Base-by-base conservation (phyloP, 805 yeast species). In the Nadsonia fulvescens region DNA sequence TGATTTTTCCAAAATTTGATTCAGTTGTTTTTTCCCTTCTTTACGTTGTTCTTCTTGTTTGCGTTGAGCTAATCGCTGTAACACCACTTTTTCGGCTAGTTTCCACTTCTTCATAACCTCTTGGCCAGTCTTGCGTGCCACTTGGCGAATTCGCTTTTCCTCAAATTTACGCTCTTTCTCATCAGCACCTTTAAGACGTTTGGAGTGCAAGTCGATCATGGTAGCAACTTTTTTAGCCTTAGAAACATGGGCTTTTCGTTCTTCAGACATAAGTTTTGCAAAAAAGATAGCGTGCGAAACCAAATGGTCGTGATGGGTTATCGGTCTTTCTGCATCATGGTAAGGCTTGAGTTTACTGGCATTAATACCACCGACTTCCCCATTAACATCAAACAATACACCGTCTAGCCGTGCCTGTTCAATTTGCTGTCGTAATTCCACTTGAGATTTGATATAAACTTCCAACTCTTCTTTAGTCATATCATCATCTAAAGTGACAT, bases 61-160 rank as follows among this genome's bases (percentile, higher is more conserved):
- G 8, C 34, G 34, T 32, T 64, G 73, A 37, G 76, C 79, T 33
- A 73, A 68, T 24, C 72, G 71, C 43, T 77, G 89, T 32, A 77
- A 55, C 9, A 70, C 75, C 8, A 58, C 56, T 45, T 77, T 81
- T 34, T 73, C 78, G 2, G 95, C 98, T 25, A 82, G 60, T 12
- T 61, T 54, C 99, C 99, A 89, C 42, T 89, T 70, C 46, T 72
- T 81, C 49, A 74, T 74, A 7, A 89, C 94, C 22, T 82, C 81
- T 39, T 67, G 72, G 2, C 77, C 75, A 0, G 91, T 76, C 25
- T 71, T 62, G 38, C 79, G 66, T n/a, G 94, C 92, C 17, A 86
- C 47, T 32, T 63, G 66, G 31, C 62, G 56, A 31, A 75, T 57
- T 28, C 69, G 66, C 38, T 66, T 74, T 38, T 82, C 92, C 38